Percentiles rank a stretch among this genome's conserved stretches.
phyloP scores from a whole-genome alignment of 495 filamentous ascomycete genomes.

The Aspergillus hancockii region DNA sequence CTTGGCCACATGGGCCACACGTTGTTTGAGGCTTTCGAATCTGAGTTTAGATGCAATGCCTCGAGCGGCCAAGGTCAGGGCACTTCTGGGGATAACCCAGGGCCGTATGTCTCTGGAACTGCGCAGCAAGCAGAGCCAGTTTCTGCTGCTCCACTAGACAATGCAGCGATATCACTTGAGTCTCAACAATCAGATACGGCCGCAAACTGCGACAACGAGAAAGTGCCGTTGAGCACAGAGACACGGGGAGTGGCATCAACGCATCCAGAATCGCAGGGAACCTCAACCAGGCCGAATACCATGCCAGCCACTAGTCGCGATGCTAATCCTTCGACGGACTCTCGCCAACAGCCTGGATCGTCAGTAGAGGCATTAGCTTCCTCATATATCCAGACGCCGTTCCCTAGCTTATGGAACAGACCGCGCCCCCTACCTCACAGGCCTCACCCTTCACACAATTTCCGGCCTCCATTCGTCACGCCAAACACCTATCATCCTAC shows the following conservation, averaged over 20 bases:
- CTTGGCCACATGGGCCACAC: slow-evolving; percentile 47
- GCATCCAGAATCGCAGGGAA: not conserved
- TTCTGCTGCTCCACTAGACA: not conserved
- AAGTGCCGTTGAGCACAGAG: not conserved
- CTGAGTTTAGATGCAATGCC: slow-evolving; percentile 32
- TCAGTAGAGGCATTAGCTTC: not conserved
- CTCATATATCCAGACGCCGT: not conserved
- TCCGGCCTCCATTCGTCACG: not conserved
- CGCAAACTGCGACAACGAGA: not conserved
- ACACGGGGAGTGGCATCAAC: not conserved
- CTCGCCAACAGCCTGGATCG: not conserved
- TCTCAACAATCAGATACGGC: not conserved
- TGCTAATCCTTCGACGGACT: not conserved
- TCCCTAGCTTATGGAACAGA: not conserved
- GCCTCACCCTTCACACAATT: not conserved
- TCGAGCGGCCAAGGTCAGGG: slow-evolving; percentile 8
- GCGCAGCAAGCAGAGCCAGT: slow-evolving; percentile 7
- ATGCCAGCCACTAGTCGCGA: not conserved
- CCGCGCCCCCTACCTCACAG: not conserved
- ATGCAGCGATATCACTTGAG: not conserved
- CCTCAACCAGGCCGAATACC: not conserved
- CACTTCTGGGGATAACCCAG: not conserved
- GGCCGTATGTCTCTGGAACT: not conserved
- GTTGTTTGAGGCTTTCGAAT: slow-evolving; percentile 42
- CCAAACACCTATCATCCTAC: not conserved